phyloP scores from a whole-genome alignment of 768 basidiomycete genomes.

The Collybia nuda region DNA sequence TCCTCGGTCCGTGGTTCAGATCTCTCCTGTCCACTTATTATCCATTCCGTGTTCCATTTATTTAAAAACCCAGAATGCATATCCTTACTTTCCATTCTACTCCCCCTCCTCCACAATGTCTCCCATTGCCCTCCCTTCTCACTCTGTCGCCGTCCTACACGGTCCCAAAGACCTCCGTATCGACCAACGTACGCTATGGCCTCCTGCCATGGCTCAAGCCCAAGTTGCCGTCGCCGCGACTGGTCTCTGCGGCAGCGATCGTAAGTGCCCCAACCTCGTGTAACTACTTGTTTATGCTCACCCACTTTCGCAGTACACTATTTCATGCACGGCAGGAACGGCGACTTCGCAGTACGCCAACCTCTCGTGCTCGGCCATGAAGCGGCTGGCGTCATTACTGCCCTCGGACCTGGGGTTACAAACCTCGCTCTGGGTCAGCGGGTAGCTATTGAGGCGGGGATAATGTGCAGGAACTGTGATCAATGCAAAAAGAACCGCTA shows the following conservation, averaged over 20 bases:
- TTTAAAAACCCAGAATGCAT: conserved; percentile 13
- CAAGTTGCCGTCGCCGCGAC: conserved; percentile 82
- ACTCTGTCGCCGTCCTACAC: conserved; percentile 79
- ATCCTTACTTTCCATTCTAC: conserved; percentile 15
- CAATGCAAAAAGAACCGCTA: conserved; percentile 79
- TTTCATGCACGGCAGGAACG: conserved; percentile 86
- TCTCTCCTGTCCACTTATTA: conserved; percentile 7
- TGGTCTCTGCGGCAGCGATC: conserved; percentile 88
- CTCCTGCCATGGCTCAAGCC: conserved; percentile 70
- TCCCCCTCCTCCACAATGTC: conserved; percentile 27
- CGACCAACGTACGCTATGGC: conserved; percentile 71
- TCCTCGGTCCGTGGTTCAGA: conserved; percentile 4
- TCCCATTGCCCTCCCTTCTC: conserved; percentile 48
- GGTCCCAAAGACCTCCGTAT: conserved; percentile 81
- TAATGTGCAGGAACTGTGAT: conserved; percentile 77
- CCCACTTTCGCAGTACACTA: conserved; percentile 72
- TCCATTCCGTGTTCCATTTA: conserved; percentile 12
- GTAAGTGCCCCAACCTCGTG: conserved; percentile 38
- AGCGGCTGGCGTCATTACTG: conserved; percentile 82
- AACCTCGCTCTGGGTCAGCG: conserved; percentile 73
- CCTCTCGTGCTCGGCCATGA: conserved; percentile 95
- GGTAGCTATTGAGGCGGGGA: conserved; percentile 92
- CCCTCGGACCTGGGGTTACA: conserved; percentile 73
- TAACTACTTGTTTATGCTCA: too few species aligned
- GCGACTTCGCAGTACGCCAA: conserved; percentile 82